Evolutionary conservation across 2,329 filamentous ascomycete genomes (phyloP), one percentile per base, ranked within the genome.

Genomic region (Scedosporium apiospermum): DNA sequence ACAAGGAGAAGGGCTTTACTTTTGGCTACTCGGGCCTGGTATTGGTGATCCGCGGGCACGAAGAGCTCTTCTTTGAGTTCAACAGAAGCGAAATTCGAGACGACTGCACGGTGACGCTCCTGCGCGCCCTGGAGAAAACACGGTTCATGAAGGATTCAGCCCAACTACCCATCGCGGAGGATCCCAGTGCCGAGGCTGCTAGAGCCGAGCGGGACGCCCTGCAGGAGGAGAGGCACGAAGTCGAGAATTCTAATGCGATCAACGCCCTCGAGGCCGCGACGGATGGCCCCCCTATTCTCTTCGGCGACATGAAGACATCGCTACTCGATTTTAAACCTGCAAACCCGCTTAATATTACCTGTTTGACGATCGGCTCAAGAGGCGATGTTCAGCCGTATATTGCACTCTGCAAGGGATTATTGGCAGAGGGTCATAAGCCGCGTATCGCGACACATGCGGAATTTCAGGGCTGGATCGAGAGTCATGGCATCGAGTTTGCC

Each of bases 311-410:
- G 7, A 87, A 88, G 67, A 90, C 91, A 4, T 96, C 93, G 0
- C 89, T 96, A 63, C 82, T 96, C 65, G 91, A 95, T 67, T 96
- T 97, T 77, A 96, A 96, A 74, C 93, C 95, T 0, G 77, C 85
- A 1, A 82, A 90, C 67, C 80, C 93, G 2, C 78, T 99, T 71
- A 87, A 82, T 21, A 89, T 99, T 64, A 96, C 93, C 1, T 99
- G 95, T 71, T 78, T 99, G 44, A 99, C 95, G 0, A 99, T 99
- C 65, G 95, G 95, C 16, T 97, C 93, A 12, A 84, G 95, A 64
- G 95, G 95, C 26, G 95, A 99, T 71, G 93, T 99, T 3, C 95
- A 99, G 72, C 95, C 95, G 0, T 99, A 98, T 72, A 98, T 99
- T 72, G 92, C 95, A 0, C 80, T 99, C 1, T 97, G 95, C 77